Evolutionary conservation across 345 rosid genomes (phyloP).

Genomic region (Eucalyptus regnans): DNA sequence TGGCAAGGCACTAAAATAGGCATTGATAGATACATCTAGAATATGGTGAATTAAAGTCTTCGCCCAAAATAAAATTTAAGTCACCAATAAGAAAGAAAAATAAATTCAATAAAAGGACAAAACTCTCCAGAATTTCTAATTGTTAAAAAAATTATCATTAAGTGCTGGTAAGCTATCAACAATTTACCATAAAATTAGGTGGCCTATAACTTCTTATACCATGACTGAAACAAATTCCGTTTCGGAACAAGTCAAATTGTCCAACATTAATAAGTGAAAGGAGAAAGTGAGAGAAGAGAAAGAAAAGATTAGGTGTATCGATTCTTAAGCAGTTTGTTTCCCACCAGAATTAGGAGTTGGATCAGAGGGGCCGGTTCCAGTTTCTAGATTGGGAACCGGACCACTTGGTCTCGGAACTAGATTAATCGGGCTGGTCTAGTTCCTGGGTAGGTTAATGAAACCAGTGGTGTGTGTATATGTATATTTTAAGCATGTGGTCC

Average conservation of each 20-base stretch:
- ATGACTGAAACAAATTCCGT: not conserved
- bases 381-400: too few relatives aligned
- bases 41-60: not conserved
- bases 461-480: too few relatives aligned
- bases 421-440: rapidly evolving
- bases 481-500: too few relatives aligned
- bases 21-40: not conserved
- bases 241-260: not conserved
- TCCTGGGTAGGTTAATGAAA: too few relatives aligned
- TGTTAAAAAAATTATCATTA: not conserved
- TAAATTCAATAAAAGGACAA: not conserved
- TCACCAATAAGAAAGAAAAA: not conserved
- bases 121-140: not conserved
- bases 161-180: not conserved
- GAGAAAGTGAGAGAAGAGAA: not conserved
- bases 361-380: too few relatives aligned
- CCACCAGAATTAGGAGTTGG: too few relatives aligned
- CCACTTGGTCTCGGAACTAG: too few relatives aligned
- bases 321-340: too few relatives aligned
- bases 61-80: too few relatives aligned
- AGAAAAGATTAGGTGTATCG: too few relatives aligned
- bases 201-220: not conserved
- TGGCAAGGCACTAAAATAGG: not conserved
- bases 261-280: not conserved
- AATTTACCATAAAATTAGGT: not conserved